Conservation (phyloP, 208 protist species). For the Dictyostelium gargantuum region DNA sequence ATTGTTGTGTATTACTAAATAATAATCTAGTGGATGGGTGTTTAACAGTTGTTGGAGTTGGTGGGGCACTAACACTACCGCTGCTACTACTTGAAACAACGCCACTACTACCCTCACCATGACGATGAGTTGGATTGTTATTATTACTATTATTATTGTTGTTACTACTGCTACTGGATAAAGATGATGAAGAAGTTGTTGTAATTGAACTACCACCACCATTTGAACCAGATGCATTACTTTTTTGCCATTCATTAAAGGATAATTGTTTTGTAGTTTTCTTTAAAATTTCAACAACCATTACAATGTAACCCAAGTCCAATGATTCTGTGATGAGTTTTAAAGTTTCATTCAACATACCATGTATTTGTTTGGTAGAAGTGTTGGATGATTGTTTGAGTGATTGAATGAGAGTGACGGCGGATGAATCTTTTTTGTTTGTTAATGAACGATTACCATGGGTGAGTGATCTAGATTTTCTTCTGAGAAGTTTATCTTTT, state of each 20-base stretch:
- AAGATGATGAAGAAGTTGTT: background rate
- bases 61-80: background rate
- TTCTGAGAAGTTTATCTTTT: conserved; percentile 9
- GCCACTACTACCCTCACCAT: background rate
- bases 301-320: background rate
- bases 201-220: background rate
- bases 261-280: conserved; percentile 5
- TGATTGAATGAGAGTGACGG: background rate
- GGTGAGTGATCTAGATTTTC: conserved; percentile 33
- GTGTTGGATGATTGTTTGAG: background rate
- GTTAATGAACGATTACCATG: conserved; percentile 15
- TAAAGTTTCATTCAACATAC: background rate
- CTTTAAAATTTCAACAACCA: background rate
- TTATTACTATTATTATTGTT: background rate
- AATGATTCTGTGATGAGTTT: background rate
- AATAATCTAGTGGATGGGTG: background rate
- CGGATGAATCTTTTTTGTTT: conserved; percentile 16
- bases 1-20: conserved; percentile 11
- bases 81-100: background rate
- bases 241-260: conserved; percentile 55
- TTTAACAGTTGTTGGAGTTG: background rate
- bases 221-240: background rate
- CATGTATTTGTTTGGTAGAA: conserved; percentile 3
- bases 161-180: too few species aligned
- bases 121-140: background rate